These are phyloP conservation scores for Spirogloea muscicola DNA, from an alignment of 139 green algal genomes.

Conservation along the genomic window DNA sequence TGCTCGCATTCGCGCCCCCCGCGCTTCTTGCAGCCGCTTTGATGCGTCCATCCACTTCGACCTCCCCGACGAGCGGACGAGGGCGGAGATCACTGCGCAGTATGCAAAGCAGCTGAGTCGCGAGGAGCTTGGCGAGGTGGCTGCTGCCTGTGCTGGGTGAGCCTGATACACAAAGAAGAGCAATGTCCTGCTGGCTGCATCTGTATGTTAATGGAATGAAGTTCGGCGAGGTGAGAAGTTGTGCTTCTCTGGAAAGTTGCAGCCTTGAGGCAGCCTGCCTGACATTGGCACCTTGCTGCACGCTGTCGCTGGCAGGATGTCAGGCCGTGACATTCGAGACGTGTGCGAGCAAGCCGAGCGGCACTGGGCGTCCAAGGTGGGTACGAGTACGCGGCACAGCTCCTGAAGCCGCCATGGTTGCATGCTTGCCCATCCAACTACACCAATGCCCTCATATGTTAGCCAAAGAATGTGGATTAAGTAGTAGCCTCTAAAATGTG, in stretches of 20 bases:
- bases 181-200: not conserved
- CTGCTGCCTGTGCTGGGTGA: not conserved
- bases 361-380: constrained; percentile 74
- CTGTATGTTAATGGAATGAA: not conserved
- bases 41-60: constrained; percentile 65
- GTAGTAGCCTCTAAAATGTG: too few relatives aligned
- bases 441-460: too few relatives aligned
- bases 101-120: constrained; percentile 60
- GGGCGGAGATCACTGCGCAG: constrained; percentile 65
- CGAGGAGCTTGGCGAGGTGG: not conserved
- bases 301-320: constrained; percentile 52
- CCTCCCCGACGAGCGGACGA: constrained; percentile 56
- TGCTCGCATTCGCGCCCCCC: not conserved
- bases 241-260: not conserved
- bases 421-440: too few relatives aligned
- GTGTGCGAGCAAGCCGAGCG: constrained; percentile 81
- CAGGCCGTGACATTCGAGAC: constrained; percentile 79
- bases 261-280: not conserved
- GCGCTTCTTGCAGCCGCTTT: constrained; percentile 60
- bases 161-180: not conserved
- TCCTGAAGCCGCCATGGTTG: too few relatives aligned
- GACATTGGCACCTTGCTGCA: not conserved
- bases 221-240: not conserved
- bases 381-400: too few relatives aligned
- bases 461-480: too few relatives aligned